Base-by-base conservation (phyloP, 495 filamentous ascomycete genomes). In the Penicillium dipodomyicola region DNA sequence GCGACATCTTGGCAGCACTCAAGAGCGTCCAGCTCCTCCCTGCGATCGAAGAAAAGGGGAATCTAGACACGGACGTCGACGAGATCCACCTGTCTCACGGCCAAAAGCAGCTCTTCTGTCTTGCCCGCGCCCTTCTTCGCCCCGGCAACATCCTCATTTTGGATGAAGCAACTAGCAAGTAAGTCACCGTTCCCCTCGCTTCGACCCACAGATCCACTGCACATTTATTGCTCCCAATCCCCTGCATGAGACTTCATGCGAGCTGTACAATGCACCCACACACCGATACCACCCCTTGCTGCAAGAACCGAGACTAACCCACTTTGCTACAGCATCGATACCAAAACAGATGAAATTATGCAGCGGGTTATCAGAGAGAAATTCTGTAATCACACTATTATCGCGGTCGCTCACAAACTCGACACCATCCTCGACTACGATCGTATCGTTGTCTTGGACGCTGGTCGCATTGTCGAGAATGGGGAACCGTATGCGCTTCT, bases 361-460 rank as follows among this genome's bases (percentile, higher is more conserved):
- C 81, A 84, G 60, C 65, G 70, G n/a, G 74, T 87, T 52, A 77
- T 88, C 17, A 73, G 82, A 0, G 69, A 81, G 50, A 80, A 84
- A 52, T 84, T 88, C 65, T 67, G 64, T 17, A 72, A 72, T 1
- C 76, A 80, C 58, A 89, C 84, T 8, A 77, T 88, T 41, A 65
- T 89, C 45, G 75, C 84, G 12, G 80, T 90, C 1, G 81, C 84
- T 0, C 86, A 89, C 65, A 77, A 80, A 39, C 72, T 88, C n/a
- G 79, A 82, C 27, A 82, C 81, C 0, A 81, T 84, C 57, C 57
- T 80, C 12, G 82, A 85, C 58, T 80, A 68, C 54, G 80, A 82
- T 61, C 72, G 69, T 52, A 65, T 83, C 17, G 67, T 77, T 30
- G 71, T 83, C 27, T 59, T 82, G 33, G 75, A 78, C 8, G 69